A percentile compares a stretch with the other conserved stretches of the same genome.
Evolutionary conservation across 495 filamentous ascomycete species (phyloP).

Genomic region (Trichoderma reesei): DNA sequence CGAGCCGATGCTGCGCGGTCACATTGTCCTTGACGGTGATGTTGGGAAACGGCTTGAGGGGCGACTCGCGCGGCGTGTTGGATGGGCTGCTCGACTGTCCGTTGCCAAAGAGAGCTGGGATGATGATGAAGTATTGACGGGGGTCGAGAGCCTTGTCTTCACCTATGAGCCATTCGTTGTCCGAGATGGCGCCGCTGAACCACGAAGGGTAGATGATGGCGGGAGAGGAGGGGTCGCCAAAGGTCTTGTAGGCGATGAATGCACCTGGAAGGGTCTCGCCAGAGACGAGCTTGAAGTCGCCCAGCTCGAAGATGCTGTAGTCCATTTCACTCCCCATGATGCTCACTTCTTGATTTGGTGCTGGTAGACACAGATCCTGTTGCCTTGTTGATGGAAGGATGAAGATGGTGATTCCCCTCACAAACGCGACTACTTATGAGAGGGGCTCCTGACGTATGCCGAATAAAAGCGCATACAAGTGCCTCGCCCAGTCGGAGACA

Average conservation of each 20-base stretch:
- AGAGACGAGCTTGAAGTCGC: slow-evolving; percentile 22
- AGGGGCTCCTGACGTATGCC: no score
- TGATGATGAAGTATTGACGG: slow-evolving; percentile 56
- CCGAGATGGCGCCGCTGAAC: slow-evolving; percentile 53
- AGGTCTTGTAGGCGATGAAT: slow-evolving; percentile 59
- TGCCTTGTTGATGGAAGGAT: background rate
- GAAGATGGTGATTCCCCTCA: no score
- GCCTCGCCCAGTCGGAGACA: no score
- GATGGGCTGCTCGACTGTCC: slow-evolving; percentile 64
- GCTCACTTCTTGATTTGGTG: background rate
- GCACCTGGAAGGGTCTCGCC: slow-evolving; percentile 17
- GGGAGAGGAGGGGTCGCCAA: slow-evolving; percentile 50
- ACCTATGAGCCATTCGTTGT: slow-evolving; percentile 59
- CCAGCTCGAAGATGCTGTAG: slow-evolving; percentile 12
- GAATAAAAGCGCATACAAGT: no score
- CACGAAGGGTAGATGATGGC: slow-evolving; percentile 63
- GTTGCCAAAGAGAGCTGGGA: slow-evolving; percentile 63
- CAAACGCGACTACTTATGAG: no score
- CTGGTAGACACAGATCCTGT: background rate
- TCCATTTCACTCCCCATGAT: background rate
- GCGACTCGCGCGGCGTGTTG: slow-evolving; percentile 24
- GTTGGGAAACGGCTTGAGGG: slow-evolving; percentile 46
- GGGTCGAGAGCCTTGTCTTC: slow-evolving; percentile 52
- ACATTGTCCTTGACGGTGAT: slow-evolving; percentile 62
- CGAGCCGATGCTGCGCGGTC: slow-evolving; percentile 52